These are phyloP conservation scores for Phytophthora colocasiae DNA, from an alignment of 352 stramenopile genomes.

Conservation along the genomic window DNA sequence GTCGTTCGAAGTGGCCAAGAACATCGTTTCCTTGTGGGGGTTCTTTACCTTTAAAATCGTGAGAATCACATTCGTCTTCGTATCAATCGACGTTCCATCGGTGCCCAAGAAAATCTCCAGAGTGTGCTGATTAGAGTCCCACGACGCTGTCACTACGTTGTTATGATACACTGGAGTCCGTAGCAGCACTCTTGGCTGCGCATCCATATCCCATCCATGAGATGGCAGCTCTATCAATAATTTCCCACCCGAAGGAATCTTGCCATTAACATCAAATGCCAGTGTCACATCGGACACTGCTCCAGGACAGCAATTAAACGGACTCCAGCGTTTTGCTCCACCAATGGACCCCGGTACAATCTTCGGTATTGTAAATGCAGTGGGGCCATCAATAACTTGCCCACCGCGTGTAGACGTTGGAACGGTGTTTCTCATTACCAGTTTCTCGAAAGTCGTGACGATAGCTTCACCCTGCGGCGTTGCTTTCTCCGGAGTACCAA, in stretches of 20 bases:
- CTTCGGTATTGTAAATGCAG: slow-evolving; percentile 51
- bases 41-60: slow-evolving; percentile 61
- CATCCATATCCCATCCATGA: slow-evolving; percentile 70
- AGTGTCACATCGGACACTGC: slow-evolving; percentile 64
- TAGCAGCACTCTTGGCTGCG: slow-evolving; percentile 48
- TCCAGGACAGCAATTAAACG: slow-evolving; percentile 63
- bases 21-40: slow-evolving; percentile 52
- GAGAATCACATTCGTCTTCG: slow-evolving; percentile 47
- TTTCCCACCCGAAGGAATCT: slow-evolving; percentile 45
- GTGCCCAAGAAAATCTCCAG: slow-evolving; percentile 57
- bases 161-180: slow-evolving; percentile 44
- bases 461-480: slow-evolving; percentile 54
- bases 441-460: slow-evolving; percentile 72
- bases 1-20: slow-evolving; percentile 14
- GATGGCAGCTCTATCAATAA: slow-evolving; percentile 61
- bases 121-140: slow-evolving; percentile 57
- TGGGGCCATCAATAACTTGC: slow-evolving; percentile 69
- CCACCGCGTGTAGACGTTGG: slow-evolving; percentile 63
- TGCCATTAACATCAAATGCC: slow-evolving; percentile 50
- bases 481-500: slow-evolving; percentile 60
- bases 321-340: slow-evolving; percentile 55
- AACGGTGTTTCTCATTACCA: slow-evolving; percentile 56
- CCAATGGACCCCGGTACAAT: slow-evolving; percentile 59
- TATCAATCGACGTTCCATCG: slow-evolving; percentile 32
- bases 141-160: slow-evolving; percentile 37